These are phyloP conservation scores for Podaxis sp. DNA, from an alignment of 768 basidiomycete genomes.

Conservation along the genomic window DNA sequence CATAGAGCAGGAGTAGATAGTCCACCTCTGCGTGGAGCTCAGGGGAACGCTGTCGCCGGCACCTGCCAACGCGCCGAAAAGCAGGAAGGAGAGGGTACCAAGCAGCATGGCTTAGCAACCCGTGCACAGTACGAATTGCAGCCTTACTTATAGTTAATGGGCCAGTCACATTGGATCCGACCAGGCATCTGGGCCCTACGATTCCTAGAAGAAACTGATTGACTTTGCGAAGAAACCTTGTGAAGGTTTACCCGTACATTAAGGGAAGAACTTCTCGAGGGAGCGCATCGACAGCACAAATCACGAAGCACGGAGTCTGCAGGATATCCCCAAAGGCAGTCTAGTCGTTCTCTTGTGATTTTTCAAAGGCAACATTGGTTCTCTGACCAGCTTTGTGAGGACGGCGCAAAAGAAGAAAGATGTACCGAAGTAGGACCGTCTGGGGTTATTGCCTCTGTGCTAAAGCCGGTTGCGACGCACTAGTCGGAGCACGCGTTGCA, in stretches of 20 bases:
- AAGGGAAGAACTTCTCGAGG: background rate
- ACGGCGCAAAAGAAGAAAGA: too few relatives aligned
- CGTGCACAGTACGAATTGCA: too few relatives aligned
- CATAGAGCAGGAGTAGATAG: background rate
- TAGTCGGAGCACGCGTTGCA: too few relatives aligned
- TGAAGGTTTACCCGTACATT: background rate
- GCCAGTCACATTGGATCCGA: background rate
- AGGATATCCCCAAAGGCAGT: background rate
- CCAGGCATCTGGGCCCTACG: background rate
- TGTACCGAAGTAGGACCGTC: too few relatives aligned
- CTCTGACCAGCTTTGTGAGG: too few relatives aligned
- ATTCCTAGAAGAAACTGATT: slow-evolving; percentile 6
- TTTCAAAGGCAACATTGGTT: too few relatives aligned
- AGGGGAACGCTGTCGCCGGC: background rate
- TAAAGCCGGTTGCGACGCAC: too few relatives aligned
- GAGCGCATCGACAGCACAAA: background rate
- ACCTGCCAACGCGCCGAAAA: background rate
- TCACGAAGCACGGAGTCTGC: background rate
- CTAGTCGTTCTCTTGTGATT: too few relatives aligned
- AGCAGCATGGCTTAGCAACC: background rate
- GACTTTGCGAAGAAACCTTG: background rate
- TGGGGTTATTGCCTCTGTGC: too few relatives aligned
- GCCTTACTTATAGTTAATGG: slow-evolving; percentile 10
- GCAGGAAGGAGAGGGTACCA: background rate
- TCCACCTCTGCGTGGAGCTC: background rate